phyloP scores from a whole-genome alignment of 1,139 yeast species.

The Nakaseomyces delphensis region DNA sequence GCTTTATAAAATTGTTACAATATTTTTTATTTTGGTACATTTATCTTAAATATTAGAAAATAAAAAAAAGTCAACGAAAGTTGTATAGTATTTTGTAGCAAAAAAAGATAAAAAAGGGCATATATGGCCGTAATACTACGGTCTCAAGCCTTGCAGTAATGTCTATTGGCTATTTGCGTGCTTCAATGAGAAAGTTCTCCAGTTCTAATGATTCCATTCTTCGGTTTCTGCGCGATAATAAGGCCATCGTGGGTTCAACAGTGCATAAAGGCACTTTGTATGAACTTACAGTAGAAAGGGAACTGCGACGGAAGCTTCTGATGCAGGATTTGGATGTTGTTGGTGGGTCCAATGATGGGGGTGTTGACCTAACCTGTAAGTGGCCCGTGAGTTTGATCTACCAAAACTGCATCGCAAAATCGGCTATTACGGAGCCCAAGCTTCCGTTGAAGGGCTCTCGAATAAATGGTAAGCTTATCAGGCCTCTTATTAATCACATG shows the following conservation, averaged over 20 bases:
- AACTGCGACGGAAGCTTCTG: constrained; percentile 37
- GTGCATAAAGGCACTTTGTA: constrained; percentile 64
- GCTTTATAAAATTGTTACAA: too few relatives aligned
- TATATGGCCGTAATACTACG: too few relatives aligned
- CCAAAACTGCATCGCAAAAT: constrained; percentile 16
- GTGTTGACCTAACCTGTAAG: constrained; percentile 56
- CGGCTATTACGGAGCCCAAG: constrained; percentile 22
- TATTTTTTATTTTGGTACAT: too few relatives aligned
- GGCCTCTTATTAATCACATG: constrained; percentile 19
- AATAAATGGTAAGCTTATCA: constrained; percentile 29
- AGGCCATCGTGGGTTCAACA: constrained; percentile 33
- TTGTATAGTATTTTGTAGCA: too few relatives aligned
- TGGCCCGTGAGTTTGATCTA: constrained; percentile 40
- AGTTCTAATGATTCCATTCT: constrained; percentile 14
- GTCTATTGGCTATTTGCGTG: too few relatives aligned
- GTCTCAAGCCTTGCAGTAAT: too few relatives aligned
- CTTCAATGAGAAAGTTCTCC: constrained; percentile 7
- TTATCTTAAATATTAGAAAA: too few relatives aligned
- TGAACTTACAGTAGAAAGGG: constrained; percentile 48
- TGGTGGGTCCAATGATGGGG: constrained; percentile 70
- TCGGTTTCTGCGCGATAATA: constrained; percentile 18
- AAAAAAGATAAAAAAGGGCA: too few relatives aligned
- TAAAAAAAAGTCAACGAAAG: too few relatives aligned
- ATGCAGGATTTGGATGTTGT: constrained; percentile 35
- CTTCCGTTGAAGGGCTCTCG: constrained; percentile 28